phyloP scores from a whole-genome alignment of 2,329 filamentous ascomycete species.

The Ceratocystis cacaofunesta region DNA sequence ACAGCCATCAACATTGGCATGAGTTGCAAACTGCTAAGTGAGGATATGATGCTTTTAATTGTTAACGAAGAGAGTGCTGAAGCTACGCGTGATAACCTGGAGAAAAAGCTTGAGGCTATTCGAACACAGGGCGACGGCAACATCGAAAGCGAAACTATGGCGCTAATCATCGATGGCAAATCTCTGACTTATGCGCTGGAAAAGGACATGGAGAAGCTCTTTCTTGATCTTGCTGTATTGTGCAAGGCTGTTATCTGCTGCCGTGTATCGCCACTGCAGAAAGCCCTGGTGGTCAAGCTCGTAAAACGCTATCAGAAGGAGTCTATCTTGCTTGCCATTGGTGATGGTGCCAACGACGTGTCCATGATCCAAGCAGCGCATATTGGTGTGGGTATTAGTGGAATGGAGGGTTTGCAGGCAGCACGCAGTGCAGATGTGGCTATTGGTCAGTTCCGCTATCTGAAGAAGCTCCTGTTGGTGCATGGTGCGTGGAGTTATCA shows the following conservation, averaged over 20 bases:
- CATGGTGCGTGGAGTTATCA: constrained; percentile 98
- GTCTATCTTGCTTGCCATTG: constrained; percentile 83
- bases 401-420: constrained; percentile 90
- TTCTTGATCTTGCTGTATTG: constrained; percentile 82
- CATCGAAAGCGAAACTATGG: constrained; percentile 71
- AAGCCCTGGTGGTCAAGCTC: constrained; percentile 92
- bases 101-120: constrained; percentile 88
- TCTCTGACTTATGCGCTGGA: constrained; percentile 88
- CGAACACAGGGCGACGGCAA: constrained; percentile 63
- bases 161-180: constrained; percentile 90
- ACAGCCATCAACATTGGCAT: constrained; percentile 99
- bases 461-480: constrained; percentile 84
- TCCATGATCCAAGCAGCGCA: constrained; percentile 99
- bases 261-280: constrained; percentile 91
- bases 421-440: constrained; percentile 90
- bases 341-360: constrained; percentile 97
- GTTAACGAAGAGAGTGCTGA: constrained; percentile 76
- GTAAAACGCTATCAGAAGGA: constrained; percentile 87
- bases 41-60: constrained; percentile 96
- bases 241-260: constrained; percentile 99
- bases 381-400: constrained; percentile 93
- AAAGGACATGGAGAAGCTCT: constrained; percentile 81
- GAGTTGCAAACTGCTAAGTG: constrained; percentile 96
- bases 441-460: constrained; percentile 88
- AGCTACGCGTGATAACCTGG: constrained; percentile 72